A percentile compares a stretch with the other conserved stretches of the same genome.
These are phyloP conservation scores for Bauhinia variegata DNA, from an alignment of 306 rosid species.

Conservation along the genomic window DNA sequence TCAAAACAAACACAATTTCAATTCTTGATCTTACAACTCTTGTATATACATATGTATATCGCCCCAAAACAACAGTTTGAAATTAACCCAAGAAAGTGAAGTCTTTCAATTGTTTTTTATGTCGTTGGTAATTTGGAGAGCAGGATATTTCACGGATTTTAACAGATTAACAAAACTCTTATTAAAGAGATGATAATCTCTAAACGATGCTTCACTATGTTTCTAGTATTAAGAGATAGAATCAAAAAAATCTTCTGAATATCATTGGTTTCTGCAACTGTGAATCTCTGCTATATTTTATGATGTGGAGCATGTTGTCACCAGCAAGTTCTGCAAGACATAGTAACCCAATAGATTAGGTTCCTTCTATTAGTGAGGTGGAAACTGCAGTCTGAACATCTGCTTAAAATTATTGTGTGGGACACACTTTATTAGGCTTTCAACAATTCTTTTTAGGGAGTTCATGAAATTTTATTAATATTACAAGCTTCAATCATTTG, in stretches of 20 bases:
- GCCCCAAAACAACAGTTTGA: neutral
- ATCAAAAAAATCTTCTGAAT: conserved; percentile 27
- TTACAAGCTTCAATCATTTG: conserved; percentile 45
- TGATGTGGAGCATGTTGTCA: conserved; percentile 36
- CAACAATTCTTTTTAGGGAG: conserved; percentile 19
- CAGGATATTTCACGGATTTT: no score
- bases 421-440: neutral
- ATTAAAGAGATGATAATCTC: no score
- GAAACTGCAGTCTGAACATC: conserved; percentile 35
- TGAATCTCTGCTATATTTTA: conserved; percentile 24
- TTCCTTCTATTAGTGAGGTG: conserved; percentile 29
- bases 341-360: conserved; percentile 12
- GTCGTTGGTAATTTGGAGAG: no score
- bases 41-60: no score
- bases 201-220: no score
- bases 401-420: conserved; percentile 30
- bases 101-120: no score
- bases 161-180: no score
- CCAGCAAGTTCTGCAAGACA: conserved; percentile 11
- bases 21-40: no score
- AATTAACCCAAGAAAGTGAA: neutral
- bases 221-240: conserved; percentile 45
- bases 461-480: conserved; percentile 29
- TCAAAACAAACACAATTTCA: no score
- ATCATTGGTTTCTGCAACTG: conserved; percentile 48